phyloP scores from a whole-genome alignment of 176 grass and related monocot species.

The Phoenix roebelenii region DNA sequence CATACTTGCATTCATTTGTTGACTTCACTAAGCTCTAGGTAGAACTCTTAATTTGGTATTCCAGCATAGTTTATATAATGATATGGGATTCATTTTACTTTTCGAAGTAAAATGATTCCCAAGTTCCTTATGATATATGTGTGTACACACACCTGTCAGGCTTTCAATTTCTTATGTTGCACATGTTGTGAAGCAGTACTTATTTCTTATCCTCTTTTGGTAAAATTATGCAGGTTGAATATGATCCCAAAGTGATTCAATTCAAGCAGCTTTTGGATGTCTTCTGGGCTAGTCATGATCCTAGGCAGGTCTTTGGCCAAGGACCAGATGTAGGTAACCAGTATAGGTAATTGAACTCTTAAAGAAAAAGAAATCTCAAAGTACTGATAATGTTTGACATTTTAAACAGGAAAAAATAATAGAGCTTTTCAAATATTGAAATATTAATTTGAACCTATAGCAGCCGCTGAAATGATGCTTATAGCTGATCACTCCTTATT shows the following conservation, averaged over 20 bases:
- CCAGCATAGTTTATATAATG: no score
- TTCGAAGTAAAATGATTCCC: no score
- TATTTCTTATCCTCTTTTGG: not conserved
- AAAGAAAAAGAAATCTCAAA: not conserved
- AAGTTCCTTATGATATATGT: no score
- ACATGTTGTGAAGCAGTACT: no score
- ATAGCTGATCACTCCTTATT: not conserved
- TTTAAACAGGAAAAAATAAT: not conserved
- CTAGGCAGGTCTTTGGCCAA: conserved; percentile 87
- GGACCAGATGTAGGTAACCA: conserved; percentile 96
- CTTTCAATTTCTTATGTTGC: no score
- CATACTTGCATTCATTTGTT: no score
- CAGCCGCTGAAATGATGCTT: not conserved
- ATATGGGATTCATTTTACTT: no score
- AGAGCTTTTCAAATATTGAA: no score
- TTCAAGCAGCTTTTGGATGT: conserved; percentile 79
- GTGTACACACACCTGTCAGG: no score
- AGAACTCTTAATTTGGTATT: no score
- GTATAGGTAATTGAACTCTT: conserved; percentile 44
- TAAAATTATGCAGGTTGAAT: conserved; percentile 51
- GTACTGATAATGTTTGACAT: not conserved
- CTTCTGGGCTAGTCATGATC: conserved; percentile 87
- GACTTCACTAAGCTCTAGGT: no score
- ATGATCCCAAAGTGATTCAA: conserved; percentile 63
- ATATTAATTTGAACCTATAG: no score